Evolutionary conservation across 306 rosid genomes (phyloP).

Genomic region (Bauhinia variegata): DNA sequence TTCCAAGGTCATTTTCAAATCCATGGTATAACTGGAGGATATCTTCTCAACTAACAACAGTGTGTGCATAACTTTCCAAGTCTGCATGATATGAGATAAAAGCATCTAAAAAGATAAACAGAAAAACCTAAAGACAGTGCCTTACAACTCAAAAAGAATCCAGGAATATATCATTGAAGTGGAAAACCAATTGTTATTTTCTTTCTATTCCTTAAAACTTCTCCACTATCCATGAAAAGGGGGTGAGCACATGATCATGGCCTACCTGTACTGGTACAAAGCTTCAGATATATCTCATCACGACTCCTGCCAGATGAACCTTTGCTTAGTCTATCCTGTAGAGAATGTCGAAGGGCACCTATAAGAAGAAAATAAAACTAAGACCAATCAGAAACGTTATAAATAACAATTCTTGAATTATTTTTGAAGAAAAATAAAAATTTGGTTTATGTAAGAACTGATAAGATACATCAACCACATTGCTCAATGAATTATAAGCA

Average conservation of each 20-base stretch:
- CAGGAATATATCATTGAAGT: background rate
- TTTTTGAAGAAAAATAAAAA: background rate
- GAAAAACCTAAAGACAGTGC: background rate
- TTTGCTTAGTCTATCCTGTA: constrained; percentile 90
- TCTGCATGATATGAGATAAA: background rate
- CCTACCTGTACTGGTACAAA: constrained; percentile 83
- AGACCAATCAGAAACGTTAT: constrained; percentile 21
- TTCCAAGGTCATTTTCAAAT: background rate
- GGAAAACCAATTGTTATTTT: constrained; percentile 2
- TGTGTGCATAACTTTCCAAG: background rate
- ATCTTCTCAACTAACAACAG: background rate
- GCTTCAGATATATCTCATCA: constrained; percentile 87
- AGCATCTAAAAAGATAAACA: background rate
- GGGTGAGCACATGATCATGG: constrained; percentile 19
- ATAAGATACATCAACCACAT: constrained; percentile 11
- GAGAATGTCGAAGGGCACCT: constrained; percentile 95
- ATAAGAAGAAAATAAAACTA: constrained; percentile 14
- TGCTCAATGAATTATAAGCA: constrained; percentile 18
- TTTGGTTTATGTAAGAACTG: background rate
- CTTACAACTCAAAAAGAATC: background rate
- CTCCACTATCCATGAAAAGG: constrained; percentile 12
- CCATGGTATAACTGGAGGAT: background rate
- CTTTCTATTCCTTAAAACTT: background rate
- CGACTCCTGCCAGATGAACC: constrained; percentile 75
- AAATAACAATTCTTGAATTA: background rate